Conservation (phyloP, 2,329 filamentous ascomycete genomes). For the Beauveria scarabaeidicola region DNA sequence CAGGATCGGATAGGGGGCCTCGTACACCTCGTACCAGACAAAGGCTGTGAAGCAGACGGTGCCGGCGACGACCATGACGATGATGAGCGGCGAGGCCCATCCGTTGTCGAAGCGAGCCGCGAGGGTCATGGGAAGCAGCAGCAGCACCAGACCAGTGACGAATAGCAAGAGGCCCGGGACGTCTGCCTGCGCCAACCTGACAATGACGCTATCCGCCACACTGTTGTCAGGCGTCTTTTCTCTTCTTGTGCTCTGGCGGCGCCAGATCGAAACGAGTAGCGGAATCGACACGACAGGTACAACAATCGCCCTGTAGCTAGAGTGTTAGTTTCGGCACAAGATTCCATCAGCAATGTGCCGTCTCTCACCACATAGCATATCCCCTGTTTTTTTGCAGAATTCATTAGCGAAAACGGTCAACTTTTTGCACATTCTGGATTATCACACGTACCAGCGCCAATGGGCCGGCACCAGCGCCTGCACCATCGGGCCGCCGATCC, state of each 20-base stretch:
- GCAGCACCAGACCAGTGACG: background rate
- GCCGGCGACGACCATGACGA: background rate
- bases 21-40: background rate
- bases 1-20: background rate
- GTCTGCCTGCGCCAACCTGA: background rate
- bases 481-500: constrained; percentile 38
- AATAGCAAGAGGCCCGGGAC: background rate
- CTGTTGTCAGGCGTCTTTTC: constrained; percentile 25
- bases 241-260: constrained; percentile 44
- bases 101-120: background rate
- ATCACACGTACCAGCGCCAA: constrained; percentile 40
- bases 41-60: background rate
- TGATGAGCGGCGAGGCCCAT: background rate
- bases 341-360: background rate
- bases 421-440: too few species aligned
- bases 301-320: constrained; percentile 39
- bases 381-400: constrained; percentile 26
- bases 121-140: constrained; percentile 6
- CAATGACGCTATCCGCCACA: constrained; percentile 11
- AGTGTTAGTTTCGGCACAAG: too few species aligned
- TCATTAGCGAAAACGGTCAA: background rate
- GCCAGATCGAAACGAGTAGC: constrained; percentile 40
- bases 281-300: constrained; percentile 48
- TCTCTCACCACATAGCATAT: constrained; percentile 45
- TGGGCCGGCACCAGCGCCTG: constrained; percentile 34